These are phyloP conservation scores for Gyrodon lividus DNA, from an alignment of 768 basidiomycete species.

Conservation along the genomic window DNA sequence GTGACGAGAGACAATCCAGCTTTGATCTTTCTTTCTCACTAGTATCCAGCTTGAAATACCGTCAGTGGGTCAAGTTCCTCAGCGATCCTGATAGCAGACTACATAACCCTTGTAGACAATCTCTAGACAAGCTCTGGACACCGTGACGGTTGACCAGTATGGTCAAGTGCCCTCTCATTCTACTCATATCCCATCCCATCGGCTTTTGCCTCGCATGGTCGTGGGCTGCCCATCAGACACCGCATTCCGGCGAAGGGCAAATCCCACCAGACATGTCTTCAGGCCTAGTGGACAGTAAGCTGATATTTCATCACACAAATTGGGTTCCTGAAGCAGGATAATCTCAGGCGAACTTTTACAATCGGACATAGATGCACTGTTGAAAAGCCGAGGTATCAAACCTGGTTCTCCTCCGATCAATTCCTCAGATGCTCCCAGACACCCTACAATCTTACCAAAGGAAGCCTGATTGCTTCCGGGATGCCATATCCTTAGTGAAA, in stretches of 20 bases:
- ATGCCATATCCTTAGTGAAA: slow-evolving; percentile 47
- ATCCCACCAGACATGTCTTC: slow-evolving; percentile 5
- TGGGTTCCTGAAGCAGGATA: background rate
- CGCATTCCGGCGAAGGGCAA: slow-evolving; percentile 8
- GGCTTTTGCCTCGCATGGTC: slow-evolving; percentile 25
- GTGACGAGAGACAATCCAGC: no score
- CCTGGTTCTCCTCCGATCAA: background rate
- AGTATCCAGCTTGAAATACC: no score
- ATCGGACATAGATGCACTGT: slow-evolving; percentile 15
- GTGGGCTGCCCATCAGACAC: slow-evolving; percentile 27
- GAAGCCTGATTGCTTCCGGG: slow-evolving; percentile 64
- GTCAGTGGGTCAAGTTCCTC: no score
- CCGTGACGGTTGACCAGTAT: no score
- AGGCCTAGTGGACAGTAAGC: slow-evolving; percentile 20
- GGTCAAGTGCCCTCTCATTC: slow-evolving; percentile 7
- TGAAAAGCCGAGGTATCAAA: slow-evolving; percentile 15
- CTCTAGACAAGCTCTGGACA: background rate
- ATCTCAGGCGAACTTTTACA: slow-evolving; percentile 17
- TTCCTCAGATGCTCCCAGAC: slow-evolving; percentile 31
- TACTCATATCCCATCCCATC: slow-evolving; percentile 14
- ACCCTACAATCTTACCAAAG: slow-evolving; percentile 41
- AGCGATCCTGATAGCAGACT: no score
- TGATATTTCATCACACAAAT: slow-evolving; percentile 5
- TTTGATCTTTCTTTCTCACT: no score
- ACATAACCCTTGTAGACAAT: no score